Base-by-base conservation (phyloP, 108 stramenopile genomes). In the Epithemia pelagica region DNA sequence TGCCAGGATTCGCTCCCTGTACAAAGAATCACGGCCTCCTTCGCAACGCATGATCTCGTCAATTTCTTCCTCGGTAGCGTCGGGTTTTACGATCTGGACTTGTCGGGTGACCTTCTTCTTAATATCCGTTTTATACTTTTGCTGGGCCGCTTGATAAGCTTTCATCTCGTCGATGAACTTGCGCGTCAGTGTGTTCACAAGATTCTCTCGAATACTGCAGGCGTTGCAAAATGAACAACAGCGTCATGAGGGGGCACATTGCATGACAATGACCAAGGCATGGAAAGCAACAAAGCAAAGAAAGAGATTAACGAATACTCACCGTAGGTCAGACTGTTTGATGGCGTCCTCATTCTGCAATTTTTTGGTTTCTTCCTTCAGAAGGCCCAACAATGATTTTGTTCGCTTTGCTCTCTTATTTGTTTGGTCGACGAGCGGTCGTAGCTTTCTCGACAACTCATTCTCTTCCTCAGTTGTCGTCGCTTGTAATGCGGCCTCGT, bases 131-230 rank as follows among this genome's bases (percentile, higher is more conserved):
- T 99, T 99, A 74, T 97, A 99, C 68, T 94, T 82, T 82, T 94
- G 94, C 75, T 99, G 97, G 0, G 95, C 81, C 53, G 76, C 78
- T 73, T 99, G 98, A 76, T 98, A 99, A 31, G 79, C 68, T 78
- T 98, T 97, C 87, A 96, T 96, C 65, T 97, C 96, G 74, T 97
- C 96, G 58, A 98, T 92, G 69, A 99, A 99, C 64, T 98, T 98
- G 21, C 94, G 82, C 18, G 96, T 95, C 54, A 97, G 73, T 0
- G 99, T 98, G 70, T 91, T 97, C 26, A 78, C 75, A 58, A 99
- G 79, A 71, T 98, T 99, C 57, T 96, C 89, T 26, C 94, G 80
- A 18, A 91, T 78, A 57, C 94, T 89, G 57, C 57, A 23, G 28
- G 1, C 62, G 56, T 23, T 52, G 65, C 30, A 67, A n/a, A 31